Evolutionary conservation across 1,284 basidiomycete genomes (phyloP), one percentile per base, ranked within the genome.

Genomic region (Cutaneotrichosporon sp.): DNA sequence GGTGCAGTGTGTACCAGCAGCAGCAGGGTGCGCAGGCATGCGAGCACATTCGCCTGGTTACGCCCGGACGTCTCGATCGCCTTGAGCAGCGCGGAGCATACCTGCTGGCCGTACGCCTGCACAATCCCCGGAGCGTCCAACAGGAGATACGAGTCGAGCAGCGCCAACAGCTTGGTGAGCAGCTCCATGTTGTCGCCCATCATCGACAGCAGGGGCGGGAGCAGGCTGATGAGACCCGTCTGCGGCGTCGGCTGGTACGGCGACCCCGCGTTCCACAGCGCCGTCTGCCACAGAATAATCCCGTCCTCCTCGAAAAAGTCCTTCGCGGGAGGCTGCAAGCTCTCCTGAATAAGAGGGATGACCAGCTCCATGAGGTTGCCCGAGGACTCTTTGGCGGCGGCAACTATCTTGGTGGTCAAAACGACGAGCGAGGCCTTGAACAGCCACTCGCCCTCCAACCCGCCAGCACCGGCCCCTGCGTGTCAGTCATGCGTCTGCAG

Each of bases 61-160:
- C 60, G 58, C 22, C 62, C 66, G 15, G 65, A 63, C 1, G 60
- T 48, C 5, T 49, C 37, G 20, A 75, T 54, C 9, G 70, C 65
- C 44, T 66, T 61, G 18, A 61, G 47, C 2, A 73, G 58, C 7
- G 72, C 55, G 21, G 59, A 49, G 54, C 67, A 66, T 38, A 73
- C 56, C 7, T 46, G 46, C 5, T 52, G 23, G 13, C 71, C 72
- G 47, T 63, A 64, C 18, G 51, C 54, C 64, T 67, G 51, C 35
- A 88, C 70, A 46, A 93, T 76, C 7, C 77, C 72, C n/a, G 73
- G 54, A 0, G 83, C 83, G 68, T 89, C 87, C 4, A 90, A 77
- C 9, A 93, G 70, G 51, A 88, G 75, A 70, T 92, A 93, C 1
- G 87, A 87, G 67, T 90, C 87, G n/a, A 89, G 65, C 36, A 93